Percentiles rank a stretch among this genome's conserved stretches.
phyloP scores from a whole-genome alignment of 202 grass and related monocot genomes.

The Panicum virgatum region DNA sequence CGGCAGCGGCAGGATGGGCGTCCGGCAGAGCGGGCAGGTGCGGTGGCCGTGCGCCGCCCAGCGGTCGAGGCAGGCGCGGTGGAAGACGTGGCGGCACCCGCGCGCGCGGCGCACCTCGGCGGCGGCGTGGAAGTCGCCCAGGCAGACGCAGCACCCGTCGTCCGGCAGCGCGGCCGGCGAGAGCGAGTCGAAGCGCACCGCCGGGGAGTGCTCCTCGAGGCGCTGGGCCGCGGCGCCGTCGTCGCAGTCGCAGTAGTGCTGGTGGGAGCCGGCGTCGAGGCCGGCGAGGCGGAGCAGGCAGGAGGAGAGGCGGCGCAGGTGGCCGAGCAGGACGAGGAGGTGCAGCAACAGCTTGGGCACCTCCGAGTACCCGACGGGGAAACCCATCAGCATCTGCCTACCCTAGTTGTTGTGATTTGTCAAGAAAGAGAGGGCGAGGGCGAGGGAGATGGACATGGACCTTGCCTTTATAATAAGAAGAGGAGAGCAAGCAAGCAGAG shows the following conservation, averaged over 20 bases:
- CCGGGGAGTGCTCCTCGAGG: conserved; percentile 55
- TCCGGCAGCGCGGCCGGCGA: neutral
- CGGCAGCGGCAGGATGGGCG: conserved; percentile 38
- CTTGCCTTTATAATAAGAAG: too few species aligned
- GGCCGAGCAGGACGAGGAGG: conserved; percentile 55
- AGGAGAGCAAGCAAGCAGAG: too few species aligned
- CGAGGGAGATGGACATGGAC: too few species aligned
- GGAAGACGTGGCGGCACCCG: conserved; percentile 72
- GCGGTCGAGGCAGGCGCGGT: conserved; percentile 61
- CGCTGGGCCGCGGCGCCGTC: neutral
- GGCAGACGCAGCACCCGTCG: conserved; percentile 65
- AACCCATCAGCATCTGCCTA: conserved; percentile 42
- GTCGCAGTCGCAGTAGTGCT: neutral
- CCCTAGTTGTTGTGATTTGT: too few species aligned
- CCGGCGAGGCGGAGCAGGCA: conserved; percentile 61
- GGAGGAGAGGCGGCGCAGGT: conserved; percentile 58
- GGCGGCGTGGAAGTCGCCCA: conserved; percentile 58
- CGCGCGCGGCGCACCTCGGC: conserved; percentile 56
- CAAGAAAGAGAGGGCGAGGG: too few species aligned
- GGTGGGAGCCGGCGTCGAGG: neutral
- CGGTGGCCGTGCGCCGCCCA: conserved; percentile 59
- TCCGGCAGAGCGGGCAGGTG: conserved; percentile 76
- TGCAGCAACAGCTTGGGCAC: conserved; percentile 56
- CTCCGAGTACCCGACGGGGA: conserved; percentile 63
- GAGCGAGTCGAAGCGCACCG: conserved; percentile 61